Base-by-base conservation (phyloP, 2,329 filamentous ascomycete species). In the Exserohilum rostratum region DNA sequence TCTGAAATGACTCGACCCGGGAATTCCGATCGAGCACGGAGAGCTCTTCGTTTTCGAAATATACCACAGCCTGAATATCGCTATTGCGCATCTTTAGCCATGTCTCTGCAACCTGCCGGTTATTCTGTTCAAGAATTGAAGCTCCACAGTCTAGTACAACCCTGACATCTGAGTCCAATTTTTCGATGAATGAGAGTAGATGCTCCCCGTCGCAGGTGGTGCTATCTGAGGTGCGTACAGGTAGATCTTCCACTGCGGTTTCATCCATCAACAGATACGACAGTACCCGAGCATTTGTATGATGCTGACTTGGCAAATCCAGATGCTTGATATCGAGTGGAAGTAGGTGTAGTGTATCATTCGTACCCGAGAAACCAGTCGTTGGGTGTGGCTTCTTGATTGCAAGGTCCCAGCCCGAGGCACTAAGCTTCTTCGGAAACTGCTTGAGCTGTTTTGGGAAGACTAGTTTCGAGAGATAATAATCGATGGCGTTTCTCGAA, bases 131-230 rank as follows among this genome's bases (percentile, higher is more conserved):
- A 0, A 92, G 69, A 5, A 92, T 83, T 44, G 88, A 85, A 0
- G 89, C 88, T 0, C 89, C 89, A 0, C 89, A 87, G 58, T 92
- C 88, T 0, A 92, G 77, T 1, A 92, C 81, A 0, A 91, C 87
- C 0, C 81, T 79, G 0, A 83, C 76, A 0, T 73, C 66, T 0
- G 76, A 73, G 0, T 76, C 38, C 39, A 83, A 69, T 0, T 40
- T 40, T 0, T 75, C 67, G 0, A 88, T 75, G 3, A 78, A 67
- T 0, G 70, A 29, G 0, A 91, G 64, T 0, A 89, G 64, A 1
- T 64, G 56, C 10, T 78, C 66, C 0, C 79, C 78, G 46, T 80
- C 64, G 2, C 38, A 53, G 3, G 33, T 50, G 4, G 7, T 22
- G 12, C 12, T 42, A 35, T 35, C 46, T 1, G 11, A 42, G 9